phyloP scores from a whole-genome alignment of 345 rosid genomes.

The Cardiospermum halicacabum region DNA sequence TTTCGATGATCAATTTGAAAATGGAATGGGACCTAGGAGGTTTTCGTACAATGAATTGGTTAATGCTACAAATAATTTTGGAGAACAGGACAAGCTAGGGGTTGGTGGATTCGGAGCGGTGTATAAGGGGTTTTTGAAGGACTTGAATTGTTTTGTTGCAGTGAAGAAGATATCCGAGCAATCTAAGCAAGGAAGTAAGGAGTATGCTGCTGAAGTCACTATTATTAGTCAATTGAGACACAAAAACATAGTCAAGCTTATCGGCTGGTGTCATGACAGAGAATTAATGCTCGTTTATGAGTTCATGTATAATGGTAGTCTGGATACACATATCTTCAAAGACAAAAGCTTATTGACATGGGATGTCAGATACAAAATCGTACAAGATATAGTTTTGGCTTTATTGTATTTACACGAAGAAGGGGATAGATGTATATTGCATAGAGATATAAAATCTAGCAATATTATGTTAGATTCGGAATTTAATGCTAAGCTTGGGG shows the following conservation, averaged over 20 bases:
- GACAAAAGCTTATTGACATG: conserved; percentile 2
- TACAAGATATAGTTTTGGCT: conserved; percentile 23
- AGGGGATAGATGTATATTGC: conserved; percentile 26
- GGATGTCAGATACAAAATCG: conserved; percentile 21
- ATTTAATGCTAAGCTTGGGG: conserved; percentile 1
- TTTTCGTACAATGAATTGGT: conserved; percentile 21
- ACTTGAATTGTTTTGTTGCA: conserved; percentile 18
- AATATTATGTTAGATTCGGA: background rate
- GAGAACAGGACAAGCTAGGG: conserved; percentile 24
- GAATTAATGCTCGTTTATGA: conserved; percentile 5
- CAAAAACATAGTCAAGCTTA: conserved; percentile 23
- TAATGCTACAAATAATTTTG: conserved; percentile 26
- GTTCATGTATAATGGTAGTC: conserved; percentile 33
- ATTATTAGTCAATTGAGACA: conserved; percentile 34
- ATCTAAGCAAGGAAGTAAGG: conserved; percentile 22
- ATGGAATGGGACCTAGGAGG: conserved; percentile 23
- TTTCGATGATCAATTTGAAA: background rate
- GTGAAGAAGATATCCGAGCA: conserved; percentile 21
- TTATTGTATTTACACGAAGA: conserved; percentile 33
- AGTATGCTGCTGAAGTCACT: conserved; percentile 25
- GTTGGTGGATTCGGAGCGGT: conserved; percentile 10
- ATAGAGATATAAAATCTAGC: conserved; percentile 31
- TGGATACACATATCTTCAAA: conserved; percentile 22
- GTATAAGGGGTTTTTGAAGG: conserved; percentile 12
- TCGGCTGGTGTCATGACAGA: conserved; percentile 39